phyloP scores from a whole-genome alignment of 192 early-diverging fungal species.

The Chytriomyces confervae region DNA sequence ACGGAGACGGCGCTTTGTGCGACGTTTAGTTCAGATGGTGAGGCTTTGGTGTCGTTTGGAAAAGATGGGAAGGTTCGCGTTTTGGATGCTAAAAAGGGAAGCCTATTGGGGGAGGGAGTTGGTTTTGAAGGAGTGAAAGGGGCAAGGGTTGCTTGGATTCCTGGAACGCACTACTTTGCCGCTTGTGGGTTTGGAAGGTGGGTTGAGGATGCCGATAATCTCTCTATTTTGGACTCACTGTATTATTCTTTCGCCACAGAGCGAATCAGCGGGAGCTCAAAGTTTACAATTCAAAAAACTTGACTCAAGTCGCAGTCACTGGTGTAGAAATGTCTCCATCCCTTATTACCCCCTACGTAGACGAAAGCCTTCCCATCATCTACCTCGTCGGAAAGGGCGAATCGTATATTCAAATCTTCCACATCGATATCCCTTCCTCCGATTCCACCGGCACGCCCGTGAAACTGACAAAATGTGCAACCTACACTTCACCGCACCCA shows the following conservation, averaged over 20 bases:
- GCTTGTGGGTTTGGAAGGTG: slow-evolving; percentile 73
- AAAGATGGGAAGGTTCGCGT: slow-evolving; percentile 73
- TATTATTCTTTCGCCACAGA: slow-evolving; percentile 20
- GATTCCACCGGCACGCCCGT: slow-evolving; percentile 63
- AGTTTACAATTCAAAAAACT: slow-evolving; percentile 45
- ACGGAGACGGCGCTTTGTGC: slow-evolving; percentile 41
- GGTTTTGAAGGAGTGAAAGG: slow-evolving; percentile 70
- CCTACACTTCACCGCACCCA: slow-evolving; percentile 46
- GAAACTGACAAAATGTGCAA: slow-evolving; percentile 17
- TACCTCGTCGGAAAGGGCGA: slow-evolving; percentile 59
- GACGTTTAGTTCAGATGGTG: slow-evolving; percentile 63
- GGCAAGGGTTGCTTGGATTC: slow-evolving; percentile 73
- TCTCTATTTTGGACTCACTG: neutral
- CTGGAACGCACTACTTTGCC: slow-evolving; percentile 47
- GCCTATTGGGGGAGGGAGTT: slow-evolving; percentile 62
- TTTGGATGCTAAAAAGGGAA: slow-evolving; percentile 64
- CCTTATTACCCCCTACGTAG: slow-evolving; percentile 70
- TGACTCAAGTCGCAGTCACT: slow-evolving; percentile 20
- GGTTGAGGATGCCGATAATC: neutral
- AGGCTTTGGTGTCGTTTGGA: slow-evolving; percentile 65
- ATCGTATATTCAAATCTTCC: slow-evolving; percentile 75
- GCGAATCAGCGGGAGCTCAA: slow-evolving; percentile 76
- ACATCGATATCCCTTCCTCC: slow-evolving; percentile 56
- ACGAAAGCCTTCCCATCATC: slow-evolving; percentile 42
- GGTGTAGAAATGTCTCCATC: slow-evolving; percentile 76